phyloP scores from a whole-genome alignment of 2,329 filamentous ascomycete genomes.

The Chaetomiaceae sp. region DNA sequence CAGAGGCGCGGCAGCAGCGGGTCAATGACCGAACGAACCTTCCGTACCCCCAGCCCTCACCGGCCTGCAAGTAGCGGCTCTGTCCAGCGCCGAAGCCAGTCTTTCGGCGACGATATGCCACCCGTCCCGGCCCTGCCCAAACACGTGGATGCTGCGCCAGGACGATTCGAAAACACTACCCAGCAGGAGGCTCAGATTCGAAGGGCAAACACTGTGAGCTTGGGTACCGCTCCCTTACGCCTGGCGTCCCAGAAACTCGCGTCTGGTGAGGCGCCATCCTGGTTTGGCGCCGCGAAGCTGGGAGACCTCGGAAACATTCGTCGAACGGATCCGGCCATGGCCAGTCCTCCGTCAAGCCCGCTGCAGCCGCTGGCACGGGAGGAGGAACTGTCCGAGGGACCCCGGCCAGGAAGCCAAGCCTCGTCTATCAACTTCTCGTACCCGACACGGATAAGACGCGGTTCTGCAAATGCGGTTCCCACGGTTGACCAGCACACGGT shows the following conservation, averaged over 20 bases:
- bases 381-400: conserved; percentile 25
- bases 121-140: conserved; percentile 72
- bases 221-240: conserved; percentile 42
- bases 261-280: conserved; percentile 41
- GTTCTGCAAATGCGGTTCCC: conserved; percentile 36
- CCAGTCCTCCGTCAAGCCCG: conserved; percentile 30
- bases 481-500: conserved; percentile 18
- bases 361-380: conserved; percentile 13
- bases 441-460: conserved; percentile 42
- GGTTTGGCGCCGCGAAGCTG: conserved; percentile 44
- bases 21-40: conserved; percentile 87
- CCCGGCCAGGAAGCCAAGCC: conserved; percentile 44
- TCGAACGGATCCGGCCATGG: conserved; percentile 41
- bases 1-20: conserved; percentile 64
- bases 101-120: conserved; percentile 47
- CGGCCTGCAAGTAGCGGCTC: conserved; percentile 38
- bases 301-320: conserved; percentile 44
- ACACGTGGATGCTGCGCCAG: conserved; percentile 33
- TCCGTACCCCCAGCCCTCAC: conserved; percentile 69
- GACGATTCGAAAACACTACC: conserved; percentile 15
- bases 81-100: conserved; percentile 14
- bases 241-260: conserved; percentile 50
- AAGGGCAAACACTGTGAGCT: conserved; percentile 36
- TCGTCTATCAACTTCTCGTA: conserved; percentile 58
- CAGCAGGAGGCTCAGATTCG: conserved; percentile 21